Percentiles rank a stretch among this genome's conserved stretches.
Evolutionary conservation across 768 basidiomycete species (phyloP).

Genomic region (Hemileccinum impolitum): DNA sequence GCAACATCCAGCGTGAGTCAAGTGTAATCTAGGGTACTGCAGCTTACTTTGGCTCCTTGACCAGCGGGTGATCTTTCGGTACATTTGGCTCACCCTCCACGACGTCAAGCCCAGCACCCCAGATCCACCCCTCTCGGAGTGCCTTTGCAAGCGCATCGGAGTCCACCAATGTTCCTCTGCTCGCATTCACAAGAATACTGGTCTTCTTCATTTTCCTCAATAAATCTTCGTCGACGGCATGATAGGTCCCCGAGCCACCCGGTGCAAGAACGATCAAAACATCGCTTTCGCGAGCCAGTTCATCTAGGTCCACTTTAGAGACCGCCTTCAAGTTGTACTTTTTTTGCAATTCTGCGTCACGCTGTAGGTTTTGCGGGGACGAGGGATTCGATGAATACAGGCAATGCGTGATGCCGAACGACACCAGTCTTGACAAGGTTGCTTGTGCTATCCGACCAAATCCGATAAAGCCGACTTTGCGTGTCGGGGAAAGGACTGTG

Average conservation of each 20-base stretch:
- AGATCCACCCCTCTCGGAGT: constrained; percentile 73
- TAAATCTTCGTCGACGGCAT: constrained; percentile 70
- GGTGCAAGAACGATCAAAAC: constrained; percentile 82
- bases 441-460: constrained; percentile 94
- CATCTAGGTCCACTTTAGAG: constrained; percentile 55
- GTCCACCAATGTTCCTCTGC: constrained; percentile 85
- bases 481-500: constrained; percentile 42
- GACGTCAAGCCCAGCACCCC: constrained; percentile 92
- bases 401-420: constrained; percentile 77
- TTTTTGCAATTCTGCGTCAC: constrained; percentile 38
- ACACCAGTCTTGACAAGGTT: constrained; percentile 70
- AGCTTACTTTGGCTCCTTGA: constrained; percentile 68
- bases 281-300: constrained; percentile 77
- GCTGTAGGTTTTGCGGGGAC: constrained; percentile 40
- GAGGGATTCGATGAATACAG: constrained; percentile 63
- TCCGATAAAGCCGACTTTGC: constrained; percentile 87
- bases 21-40: not conserved
- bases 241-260: constrained; percentile 65
- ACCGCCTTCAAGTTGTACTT: constrained; percentile 39
- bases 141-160: constrained; percentile 85
- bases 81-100: constrained; percentile 90
- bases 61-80: constrained; percentile 67
- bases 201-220: constrained; percentile 82
- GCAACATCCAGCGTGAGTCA: not conserved
- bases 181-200: constrained; percentile 80